Evolutionary conservation across 2,329 filamentous ascomycete genomes (phyloP).

Genomic region (Acephala macrosclerotiorum): DNA sequence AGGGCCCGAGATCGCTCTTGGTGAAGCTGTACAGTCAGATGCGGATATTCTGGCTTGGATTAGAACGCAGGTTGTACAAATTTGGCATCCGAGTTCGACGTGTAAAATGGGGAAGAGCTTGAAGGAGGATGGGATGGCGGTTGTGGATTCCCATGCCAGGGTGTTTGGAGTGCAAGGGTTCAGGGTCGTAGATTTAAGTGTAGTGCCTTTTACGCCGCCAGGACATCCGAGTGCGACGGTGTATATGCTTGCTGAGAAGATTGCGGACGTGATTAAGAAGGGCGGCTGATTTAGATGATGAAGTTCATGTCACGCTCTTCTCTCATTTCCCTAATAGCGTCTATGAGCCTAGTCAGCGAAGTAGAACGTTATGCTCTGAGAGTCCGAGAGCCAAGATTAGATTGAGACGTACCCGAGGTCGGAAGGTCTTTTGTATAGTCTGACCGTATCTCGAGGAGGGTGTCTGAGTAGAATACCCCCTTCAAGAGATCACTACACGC

Average conservation of each 20-base stretch:
- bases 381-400: too few species aligned
- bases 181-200: not conserved
- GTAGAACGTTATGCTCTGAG: too few species aligned
- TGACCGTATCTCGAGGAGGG: too few species aligned
- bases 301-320: too few species aligned
- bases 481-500: too few species aligned
- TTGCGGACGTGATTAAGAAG: not conserved
- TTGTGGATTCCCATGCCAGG: not conserved
- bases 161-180: not conserved
- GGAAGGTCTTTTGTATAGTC: too few species aligned
- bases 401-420: too few species aligned
- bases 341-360: too few species aligned
- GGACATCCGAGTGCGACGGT: not conserved
- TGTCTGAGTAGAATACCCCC: too few species aligned
- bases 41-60: slow-evolving; percentile 31
- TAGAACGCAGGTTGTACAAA: slow-evolving; percentile 36
- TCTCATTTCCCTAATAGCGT: too few species aligned
- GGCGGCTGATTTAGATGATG: not conserved
- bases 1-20: slow-evolving; percentile 30
- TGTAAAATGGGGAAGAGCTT: slow-evolving; percentile 54
- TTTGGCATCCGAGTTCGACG: slow-evolving; percentile 63
- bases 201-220: not conserved
- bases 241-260: not conserved
- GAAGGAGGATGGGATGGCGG: too few species aligned
- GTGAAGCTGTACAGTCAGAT: slow-evolving; percentile 28